Evolutionary conservation across 306 rosid genomes (phyloP).

Genomic region (Canavalia ensiformis): DNA sequence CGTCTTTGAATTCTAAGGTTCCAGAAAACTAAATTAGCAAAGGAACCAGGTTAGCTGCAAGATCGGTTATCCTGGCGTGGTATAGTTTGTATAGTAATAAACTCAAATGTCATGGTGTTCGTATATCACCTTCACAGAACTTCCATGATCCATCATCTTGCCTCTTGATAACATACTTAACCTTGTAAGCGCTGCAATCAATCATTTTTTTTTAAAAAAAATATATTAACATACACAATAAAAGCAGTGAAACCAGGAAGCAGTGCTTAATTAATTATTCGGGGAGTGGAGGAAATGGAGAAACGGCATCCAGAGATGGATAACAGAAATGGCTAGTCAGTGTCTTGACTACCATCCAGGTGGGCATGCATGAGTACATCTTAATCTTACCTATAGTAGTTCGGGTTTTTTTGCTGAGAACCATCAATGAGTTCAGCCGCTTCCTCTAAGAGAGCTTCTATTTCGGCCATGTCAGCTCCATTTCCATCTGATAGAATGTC

Average conservation of each 20-base stretch:
- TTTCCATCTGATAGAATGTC: conserved; percentile 75
- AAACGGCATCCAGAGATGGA: conserved; percentile 3
- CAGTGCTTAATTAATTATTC: not conserved
- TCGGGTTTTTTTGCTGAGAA: conserved; percentile 80
- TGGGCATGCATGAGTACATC: conserved; percentile 24
- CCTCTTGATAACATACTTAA: conserved; percentile 76
- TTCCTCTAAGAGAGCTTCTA: conserved; percentile 88
- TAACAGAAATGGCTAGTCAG: not conserved
- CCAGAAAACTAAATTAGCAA: conserved; percentile 41
- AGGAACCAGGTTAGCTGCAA: conserved; percentile 57
- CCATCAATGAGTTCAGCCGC: conserved; percentile 91
- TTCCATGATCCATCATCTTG: conserved; percentile 96
- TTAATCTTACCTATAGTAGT: conserved; percentile 81
- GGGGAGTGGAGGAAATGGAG: not conserved
- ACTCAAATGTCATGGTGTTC: conserved; percentile 54
- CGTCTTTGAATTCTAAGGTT: conserved; percentile 39
- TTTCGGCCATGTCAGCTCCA: conserved; percentile 79
- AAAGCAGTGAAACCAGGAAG: conserved; percentile 5
- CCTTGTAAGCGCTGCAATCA: conserved; percentile 82
- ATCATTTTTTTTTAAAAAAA: conserved; percentile 29
- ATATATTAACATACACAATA: not conserved
- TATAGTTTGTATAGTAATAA: conserved; percentile 45
- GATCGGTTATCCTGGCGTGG: conserved; percentile 50
- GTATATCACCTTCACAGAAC: conserved; percentile 82
- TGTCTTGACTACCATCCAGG: conserved; percentile 14